phyloP scores from a whole-genome alignment of 306 rosid species.

The Chamaecrista fasciculata region DNA sequence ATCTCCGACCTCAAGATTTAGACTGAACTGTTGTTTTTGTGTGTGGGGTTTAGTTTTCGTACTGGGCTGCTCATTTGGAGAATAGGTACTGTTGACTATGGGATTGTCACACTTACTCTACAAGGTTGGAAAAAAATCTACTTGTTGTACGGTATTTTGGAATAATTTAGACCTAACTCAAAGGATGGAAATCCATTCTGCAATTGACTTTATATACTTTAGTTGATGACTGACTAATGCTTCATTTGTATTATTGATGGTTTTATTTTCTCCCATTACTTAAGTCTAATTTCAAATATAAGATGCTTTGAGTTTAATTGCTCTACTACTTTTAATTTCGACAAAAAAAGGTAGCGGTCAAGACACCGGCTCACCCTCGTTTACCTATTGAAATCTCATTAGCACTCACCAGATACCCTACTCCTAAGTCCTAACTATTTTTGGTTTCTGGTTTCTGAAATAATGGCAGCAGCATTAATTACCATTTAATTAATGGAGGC shows the following conservation, averaged over 20 bases:
- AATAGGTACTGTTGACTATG: background rate
- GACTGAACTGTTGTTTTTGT: too few relatives aligned
- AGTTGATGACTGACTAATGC: background rate
- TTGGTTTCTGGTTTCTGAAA: background rate
- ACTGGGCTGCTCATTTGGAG: background rate
- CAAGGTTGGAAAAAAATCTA: background rate
- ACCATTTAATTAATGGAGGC: constrained; percentile 46
- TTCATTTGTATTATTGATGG: background rate
- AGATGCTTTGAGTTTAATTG: background rate
- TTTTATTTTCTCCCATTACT: background rate
- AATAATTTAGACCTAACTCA: background rate
- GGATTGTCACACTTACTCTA: background rate
- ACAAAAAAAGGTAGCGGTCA: constrained; percentile 7
- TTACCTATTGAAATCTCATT: background rate
- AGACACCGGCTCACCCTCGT: background rate
- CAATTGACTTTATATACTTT: background rate
- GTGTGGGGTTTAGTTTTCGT: too few relatives aligned
- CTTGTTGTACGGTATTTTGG: background rate
- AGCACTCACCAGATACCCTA: background rate
- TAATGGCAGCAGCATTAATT: background rate
- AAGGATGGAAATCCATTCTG: background rate
- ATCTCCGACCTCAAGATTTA: too few relatives aligned
- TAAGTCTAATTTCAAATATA: background rate
- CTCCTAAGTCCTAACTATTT: background rate
- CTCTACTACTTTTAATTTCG: background rate